These are phyloP conservation scores for Melampsora larici-populina DNA, from an alignment of 1,284 basidiomycete species.

Conservation along the genomic window DNA sequence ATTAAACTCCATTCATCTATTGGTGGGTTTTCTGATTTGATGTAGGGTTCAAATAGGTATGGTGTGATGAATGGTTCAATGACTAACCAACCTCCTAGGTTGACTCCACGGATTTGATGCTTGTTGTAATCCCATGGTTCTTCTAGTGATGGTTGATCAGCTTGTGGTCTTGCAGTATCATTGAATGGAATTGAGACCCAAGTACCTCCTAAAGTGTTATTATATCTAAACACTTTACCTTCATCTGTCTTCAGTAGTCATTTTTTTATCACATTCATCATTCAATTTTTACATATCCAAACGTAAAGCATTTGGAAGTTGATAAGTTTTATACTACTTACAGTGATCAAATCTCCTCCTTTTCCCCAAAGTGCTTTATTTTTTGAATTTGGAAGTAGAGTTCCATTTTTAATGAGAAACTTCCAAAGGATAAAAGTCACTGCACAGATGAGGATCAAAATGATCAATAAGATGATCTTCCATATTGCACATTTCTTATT, in stretches of 20 bases:
- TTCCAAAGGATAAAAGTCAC: too few relatives aligned
- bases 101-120: conserved; percentile 48
- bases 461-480: too few relatives aligned
- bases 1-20: conserved; percentile 39
- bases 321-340: neutral
- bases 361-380: neutral
- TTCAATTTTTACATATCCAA: neutral
- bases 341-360: conserved; percentile 3
- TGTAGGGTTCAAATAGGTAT: conserved; percentile 44
- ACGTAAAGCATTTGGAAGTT: too few relatives aligned
- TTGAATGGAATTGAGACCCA: conserved; percentile 65
- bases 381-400: too few relatives aligned
- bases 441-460: too few relatives aligned
- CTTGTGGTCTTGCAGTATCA: conserved; percentile 60
- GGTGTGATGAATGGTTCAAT: conserved; percentile 47
- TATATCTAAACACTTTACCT: conserved; percentile 35
- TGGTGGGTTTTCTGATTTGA: conserved; percentile 14
- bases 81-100: conserved; percentile 48
- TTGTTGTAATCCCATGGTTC: conserved; percentile 48
- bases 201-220: conserved; percentile 50
- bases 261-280: neutral
- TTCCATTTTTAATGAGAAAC: too few relatives aligned
- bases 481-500: too few relatives aligned
- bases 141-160: conserved; percentile 41
- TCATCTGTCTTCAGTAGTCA: conserved; percentile 14